phyloP scores from a whole-genome alignment of 495 filamentous ascomycete species.

The Lasiosphaeria hispida region DNA sequence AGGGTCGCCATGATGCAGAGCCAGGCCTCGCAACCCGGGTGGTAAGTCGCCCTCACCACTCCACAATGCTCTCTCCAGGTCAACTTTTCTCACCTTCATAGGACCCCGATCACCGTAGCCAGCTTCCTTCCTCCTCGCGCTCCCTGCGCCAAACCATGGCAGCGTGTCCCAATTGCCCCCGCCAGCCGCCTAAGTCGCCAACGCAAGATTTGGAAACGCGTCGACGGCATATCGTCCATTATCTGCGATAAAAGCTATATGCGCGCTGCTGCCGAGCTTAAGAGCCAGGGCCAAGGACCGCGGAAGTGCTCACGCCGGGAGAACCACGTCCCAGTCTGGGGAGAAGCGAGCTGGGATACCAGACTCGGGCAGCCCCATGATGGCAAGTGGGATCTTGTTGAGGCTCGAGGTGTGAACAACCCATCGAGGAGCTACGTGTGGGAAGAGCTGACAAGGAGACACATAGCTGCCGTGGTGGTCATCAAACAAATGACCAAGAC shows the following conservation, averaged over 20 bases:
- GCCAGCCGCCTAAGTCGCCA: conserved; percentile 12
- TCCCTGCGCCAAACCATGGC: conserved; percentile 27
- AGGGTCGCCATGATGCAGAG: background rate
- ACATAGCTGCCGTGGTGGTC: conserved; percentile 12
- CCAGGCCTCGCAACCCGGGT: background rate
- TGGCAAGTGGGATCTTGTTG: conserved; percentile 24
- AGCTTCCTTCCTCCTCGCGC: conserved; percentile 22
- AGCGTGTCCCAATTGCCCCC: conserved; percentile 30
- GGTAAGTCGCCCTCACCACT: background rate
- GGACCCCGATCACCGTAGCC: conserved; percentile 22
- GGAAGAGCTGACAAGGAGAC: background rate
- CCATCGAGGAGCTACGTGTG: background rate
- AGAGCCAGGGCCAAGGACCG: conserved; percentile 16
- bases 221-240: conserved; percentile 16
- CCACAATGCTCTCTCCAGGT: background rate
- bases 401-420: conserved; percentile 26
- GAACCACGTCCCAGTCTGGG: conserved; percentile 21
- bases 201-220: conserved; percentile 35
- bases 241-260: conserved; percentile 6
- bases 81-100: conserved; percentile 11
- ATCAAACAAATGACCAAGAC: conserved; percentile 1
- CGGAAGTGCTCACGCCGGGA: conserved; percentile 27
- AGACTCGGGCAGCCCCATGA: conserved; percentile 10
- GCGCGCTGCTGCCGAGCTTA: conserved; percentile 25
- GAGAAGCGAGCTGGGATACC: conserved; percentile 23